Conservation (phyloP, 78 protist species). For the Cavenderia fasciculata region DNA sequence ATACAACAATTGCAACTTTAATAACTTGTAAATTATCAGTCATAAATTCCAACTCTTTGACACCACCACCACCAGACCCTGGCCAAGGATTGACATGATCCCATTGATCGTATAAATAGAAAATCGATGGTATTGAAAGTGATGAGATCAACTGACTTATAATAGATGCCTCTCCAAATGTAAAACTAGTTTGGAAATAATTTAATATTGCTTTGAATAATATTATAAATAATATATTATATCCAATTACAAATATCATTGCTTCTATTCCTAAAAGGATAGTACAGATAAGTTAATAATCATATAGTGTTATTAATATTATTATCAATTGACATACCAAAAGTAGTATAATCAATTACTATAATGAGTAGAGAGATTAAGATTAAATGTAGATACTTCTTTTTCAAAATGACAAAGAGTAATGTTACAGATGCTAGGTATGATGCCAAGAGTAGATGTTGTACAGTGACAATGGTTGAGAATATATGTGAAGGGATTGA, state of each 20-base stretch:
- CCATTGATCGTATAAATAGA: background rate
- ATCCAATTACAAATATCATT: background rate
- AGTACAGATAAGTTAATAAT: background rate
- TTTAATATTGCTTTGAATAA: background rate
- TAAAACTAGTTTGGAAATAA: conserved; percentile 15
- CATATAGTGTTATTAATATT: background rate
- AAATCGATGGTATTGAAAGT: conserved; percentile 1
- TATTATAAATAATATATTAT: background rate
- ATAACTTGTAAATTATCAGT: background rate
- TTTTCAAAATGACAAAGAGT: background rate
- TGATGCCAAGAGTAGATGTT: conserved; percentile 7
- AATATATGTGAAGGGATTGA: background rate
- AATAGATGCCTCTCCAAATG: conserved; percentile 56
- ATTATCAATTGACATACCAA: background rate
- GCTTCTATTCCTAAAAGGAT: no score
- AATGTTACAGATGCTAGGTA: background rate
- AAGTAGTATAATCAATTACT: background rate
- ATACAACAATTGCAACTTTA: background rate
- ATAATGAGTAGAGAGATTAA: background rate
- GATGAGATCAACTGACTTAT: conserved; percentile 2
- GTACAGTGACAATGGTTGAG: background rate
- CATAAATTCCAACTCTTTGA: background rate
- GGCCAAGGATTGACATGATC: background rate
- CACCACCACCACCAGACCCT: no score
- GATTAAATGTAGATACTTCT: background rate